Percentiles rank a stretch among this genome's conserved stretches.
phyloP scores from a whole-genome alignment of 176 grass and related monocot genomes.

The Musa itinerans region DNA sequence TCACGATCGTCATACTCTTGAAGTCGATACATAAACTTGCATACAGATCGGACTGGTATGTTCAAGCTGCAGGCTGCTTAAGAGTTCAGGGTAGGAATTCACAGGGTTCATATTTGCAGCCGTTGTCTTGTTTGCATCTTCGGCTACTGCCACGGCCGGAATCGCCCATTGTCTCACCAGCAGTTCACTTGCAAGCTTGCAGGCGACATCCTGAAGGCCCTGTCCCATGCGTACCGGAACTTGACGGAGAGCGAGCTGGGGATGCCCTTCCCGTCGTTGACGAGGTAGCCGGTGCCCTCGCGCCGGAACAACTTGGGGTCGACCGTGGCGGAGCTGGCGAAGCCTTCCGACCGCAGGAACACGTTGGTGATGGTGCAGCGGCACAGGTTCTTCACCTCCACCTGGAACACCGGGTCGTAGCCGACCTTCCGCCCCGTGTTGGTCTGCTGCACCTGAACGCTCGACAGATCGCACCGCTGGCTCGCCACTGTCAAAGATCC shows the following conservation, averaged over 20 bases:
- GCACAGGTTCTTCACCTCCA: slow-evolving; percentile 50
- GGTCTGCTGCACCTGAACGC: slow-evolving; percentile 34
- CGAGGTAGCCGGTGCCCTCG: slow-evolving; percentile 32
- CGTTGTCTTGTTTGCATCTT: no score
- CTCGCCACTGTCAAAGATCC: neutral
- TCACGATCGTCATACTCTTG: no score
- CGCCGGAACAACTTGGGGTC: slow-evolving; percentile 51
- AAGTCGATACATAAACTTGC: no score
- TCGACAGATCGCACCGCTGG: slow-evolving; percentile 27
- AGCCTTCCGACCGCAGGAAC: slow-evolving; percentile 43
- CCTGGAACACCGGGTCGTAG: slow-evolving; percentile 58
- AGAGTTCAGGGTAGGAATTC: no score
- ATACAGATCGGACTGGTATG: no score
- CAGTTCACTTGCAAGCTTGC: slow-evolving; percentile 37
- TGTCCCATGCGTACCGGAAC: slow-evolving; percentile 68
- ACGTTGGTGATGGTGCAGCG: slow-evolving; percentile 32
- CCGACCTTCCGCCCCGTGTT: slow-evolving; percentile 40
- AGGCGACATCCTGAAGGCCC: slow-evolving; percentile 51
- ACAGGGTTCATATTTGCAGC: no score
- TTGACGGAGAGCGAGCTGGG: slow-evolving; percentile 15
- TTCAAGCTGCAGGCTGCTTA: no score
- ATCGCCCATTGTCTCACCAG: neutral
- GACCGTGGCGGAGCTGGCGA: slow-evolving; percentile 50
- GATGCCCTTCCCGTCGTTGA: slow-evolving; percentile 40
- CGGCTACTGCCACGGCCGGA: no score